These are phyloP conservation scores for Eucalyptus erythrocorys DNA, from an alignment of 345 rosid genomes.

Conservation along the genomic window DNA sequence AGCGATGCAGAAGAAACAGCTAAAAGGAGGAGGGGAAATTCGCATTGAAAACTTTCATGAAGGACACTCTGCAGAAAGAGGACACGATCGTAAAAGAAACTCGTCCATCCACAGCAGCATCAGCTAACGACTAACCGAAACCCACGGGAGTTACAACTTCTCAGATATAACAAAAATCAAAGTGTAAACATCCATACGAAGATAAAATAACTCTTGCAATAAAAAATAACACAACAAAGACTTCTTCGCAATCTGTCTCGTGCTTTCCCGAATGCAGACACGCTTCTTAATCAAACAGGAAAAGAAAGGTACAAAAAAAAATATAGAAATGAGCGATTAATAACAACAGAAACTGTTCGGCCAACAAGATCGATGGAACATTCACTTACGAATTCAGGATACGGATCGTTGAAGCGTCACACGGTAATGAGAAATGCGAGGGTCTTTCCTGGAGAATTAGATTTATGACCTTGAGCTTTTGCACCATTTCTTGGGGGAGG, in stretches of 20 bases:
- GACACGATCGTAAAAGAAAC: too few relatives aligned
- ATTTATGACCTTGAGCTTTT: not conserved
- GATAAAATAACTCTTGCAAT: too few relatives aligned
- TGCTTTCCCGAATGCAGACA: not conserved
- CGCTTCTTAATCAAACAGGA: not conserved
- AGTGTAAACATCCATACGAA: too few relatives aligned
- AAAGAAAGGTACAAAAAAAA: not conserved
- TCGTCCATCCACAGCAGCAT: too few relatives aligned
- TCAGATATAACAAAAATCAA: too few relatives aligned
- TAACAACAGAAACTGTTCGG: not conserved
- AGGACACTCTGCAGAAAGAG: too few relatives aligned
- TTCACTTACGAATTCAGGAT: not conserved
- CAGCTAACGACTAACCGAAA: too few relatives aligned
- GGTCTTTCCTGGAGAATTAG: not conserved
- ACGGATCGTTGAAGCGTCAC: not conserved
- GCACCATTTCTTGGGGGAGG: not conserved
- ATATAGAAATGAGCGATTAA: not conserved
- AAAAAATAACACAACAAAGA: too few relatives aligned
- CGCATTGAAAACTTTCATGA: too few relatives aligned
- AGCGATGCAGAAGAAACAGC: too few relatives aligned
- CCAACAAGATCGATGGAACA: not conserved
- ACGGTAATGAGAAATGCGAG: not conserved
- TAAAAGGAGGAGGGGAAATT: too few relatives aligned
- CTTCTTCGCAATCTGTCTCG: not conserved
- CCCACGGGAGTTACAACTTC: too few relatives aligned